phyloP scores from a whole-genome alignment of 2,329 filamentous ascomycete species.

The Ascosphaera apis region DNA sequence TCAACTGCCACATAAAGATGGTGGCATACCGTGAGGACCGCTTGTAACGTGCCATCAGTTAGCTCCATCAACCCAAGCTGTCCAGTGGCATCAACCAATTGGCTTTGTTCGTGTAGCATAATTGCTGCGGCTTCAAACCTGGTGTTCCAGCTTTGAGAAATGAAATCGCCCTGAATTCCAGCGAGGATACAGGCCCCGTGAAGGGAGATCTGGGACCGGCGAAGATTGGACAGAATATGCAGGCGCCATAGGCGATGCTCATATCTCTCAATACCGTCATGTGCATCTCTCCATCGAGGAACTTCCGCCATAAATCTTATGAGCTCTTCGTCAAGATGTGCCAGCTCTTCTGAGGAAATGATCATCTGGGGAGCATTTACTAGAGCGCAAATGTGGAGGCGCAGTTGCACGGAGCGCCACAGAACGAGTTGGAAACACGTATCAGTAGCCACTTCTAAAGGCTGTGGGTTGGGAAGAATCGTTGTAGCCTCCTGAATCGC shows the following conservation, averaged over 20 bases:
- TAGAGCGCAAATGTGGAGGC: slow-evolving; percentile 7
- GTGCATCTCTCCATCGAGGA: slow-evolving; percentile 10
- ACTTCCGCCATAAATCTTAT: slow-evolving; percentile 13
- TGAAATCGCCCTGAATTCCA: slow-evolving; percentile 12
- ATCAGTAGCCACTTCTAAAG: slow-evolving; percentile 15
- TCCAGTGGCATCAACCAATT: slow-evolving; percentile 12
- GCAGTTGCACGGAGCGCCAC: slow-evolving; percentile 8
- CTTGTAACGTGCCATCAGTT: slow-evolving; percentile 16
- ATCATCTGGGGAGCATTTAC: slow-evolving; percentile 8
- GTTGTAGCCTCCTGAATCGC: slow-evolving; percentile 19
- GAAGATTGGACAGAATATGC: slow-evolving; percentile 14
- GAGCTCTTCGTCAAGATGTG: slow-evolving; percentile 17
- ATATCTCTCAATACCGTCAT: slow-evolving; percentile 7
- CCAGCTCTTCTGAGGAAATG: slow-evolving; percentile 16
- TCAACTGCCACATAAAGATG: slow-evolving; percentile 11
- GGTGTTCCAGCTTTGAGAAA: slow-evolving; percentile 14
- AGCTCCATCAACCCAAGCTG: slow-evolving; percentile 12
- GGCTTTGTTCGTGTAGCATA: slow-evolving; percentile 16
- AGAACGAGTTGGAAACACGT: slow-evolving; percentile 14
- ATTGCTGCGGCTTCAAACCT: slow-evolving; percentile 16
- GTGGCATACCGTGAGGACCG: slow-evolving; percentile 17
- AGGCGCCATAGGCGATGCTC: slow-evolving; percentile 13
- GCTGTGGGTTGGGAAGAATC: slow-evolving; percentile 11
- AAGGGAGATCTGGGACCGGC: slow-evolving; percentile 16
- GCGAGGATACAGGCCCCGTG: slow-evolving; percentile 19